phyloP scores from a whole-genome alignment of 2,329 filamentous ascomycete species.

The Didymella segeticola region DNA sequence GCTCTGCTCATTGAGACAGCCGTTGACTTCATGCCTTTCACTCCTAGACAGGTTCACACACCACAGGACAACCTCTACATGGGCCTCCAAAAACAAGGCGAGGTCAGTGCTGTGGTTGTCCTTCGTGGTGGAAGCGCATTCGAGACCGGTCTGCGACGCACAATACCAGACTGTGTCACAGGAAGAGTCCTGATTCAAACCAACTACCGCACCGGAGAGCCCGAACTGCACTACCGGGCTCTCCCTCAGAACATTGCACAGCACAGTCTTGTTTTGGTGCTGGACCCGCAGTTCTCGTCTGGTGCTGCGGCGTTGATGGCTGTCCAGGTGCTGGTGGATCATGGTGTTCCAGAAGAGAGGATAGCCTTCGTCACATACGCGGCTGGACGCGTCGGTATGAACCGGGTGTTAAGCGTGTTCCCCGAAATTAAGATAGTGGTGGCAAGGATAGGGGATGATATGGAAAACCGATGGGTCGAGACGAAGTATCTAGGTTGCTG shows the following conservation, averaged over 20 bases:
- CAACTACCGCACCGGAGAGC: conserved; percentile 73
- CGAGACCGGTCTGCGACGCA: conserved; percentile 85
- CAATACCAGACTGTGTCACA: conserved; percentile 90
- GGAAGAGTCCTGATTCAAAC: conserved; percentile 92
- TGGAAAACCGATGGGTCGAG: conserved; percentile 89
- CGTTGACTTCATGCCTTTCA: conserved; percentile 66
- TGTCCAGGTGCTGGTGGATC: conserved; percentile 92
- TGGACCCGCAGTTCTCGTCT: conserved; percentile 94
- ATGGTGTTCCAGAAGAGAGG: conserved; percentile 81
- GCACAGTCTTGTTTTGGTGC: conserved; percentile 81
- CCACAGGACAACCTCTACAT: conserved; percentile 73
- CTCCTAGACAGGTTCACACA: conserved; percentile 69
- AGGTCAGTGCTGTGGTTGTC: conserved; percentile 76
- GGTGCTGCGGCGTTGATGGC: conserved; percentile 91
- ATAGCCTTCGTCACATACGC: conserved; percentile 95
- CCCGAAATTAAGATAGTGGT: conserved; percentile 87
- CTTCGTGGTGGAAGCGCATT: conserved; percentile 88
- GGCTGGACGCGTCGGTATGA: conserved; percentile 82
- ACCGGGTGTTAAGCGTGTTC: conserved; percentile 86
- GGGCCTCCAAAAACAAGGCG: conserved; percentile 74
- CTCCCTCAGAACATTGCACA: conserved; percentile 73
- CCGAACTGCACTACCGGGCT: conserved; percentile 88
- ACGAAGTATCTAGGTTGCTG: conserved; percentile 88
- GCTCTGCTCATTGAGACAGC: conserved; percentile 80
- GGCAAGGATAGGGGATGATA: conserved; percentile 79